Conservation (phyloP, 768 basidiomycete species). For the Psilocybe sp. region DNA sequence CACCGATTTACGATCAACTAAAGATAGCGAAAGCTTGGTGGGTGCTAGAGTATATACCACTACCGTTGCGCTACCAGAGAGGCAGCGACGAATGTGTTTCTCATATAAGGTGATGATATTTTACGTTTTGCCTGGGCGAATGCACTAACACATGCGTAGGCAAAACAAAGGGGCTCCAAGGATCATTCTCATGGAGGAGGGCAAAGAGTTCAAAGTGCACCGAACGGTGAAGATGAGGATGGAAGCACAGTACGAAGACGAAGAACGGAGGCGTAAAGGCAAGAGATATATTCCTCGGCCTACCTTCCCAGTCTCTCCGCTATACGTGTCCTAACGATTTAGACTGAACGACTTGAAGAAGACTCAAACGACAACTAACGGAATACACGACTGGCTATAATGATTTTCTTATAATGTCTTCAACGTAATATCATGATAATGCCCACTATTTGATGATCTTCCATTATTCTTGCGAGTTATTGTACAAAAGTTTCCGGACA, state of each 20-base stretch:
- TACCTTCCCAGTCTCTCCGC: too few relatives aligned
- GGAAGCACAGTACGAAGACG: constrained; percentile 39
- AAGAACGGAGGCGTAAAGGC: constrained; percentile 2
- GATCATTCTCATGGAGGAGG: constrained; percentile 29
- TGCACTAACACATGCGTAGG: constrained; percentile 22
- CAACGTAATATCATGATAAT: too few relatives aligned
- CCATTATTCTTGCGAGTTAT: too few relatives aligned
- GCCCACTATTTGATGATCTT: too few relatives aligned
- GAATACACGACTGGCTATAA: too few relatives aligned
- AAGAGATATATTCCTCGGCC: too few relatives aligned
- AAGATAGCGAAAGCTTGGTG: constrained; percentile 43
- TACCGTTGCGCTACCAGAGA: constrained; percentile 32
- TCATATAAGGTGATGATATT: too few relatives aligned
- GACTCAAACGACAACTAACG: too few relatives aligned
- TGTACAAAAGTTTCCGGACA: too few relatives aligned
- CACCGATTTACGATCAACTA: constrained; percentile 50
- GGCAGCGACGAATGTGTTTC: constrained; percentile 15
- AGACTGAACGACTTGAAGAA: too few relatives aligned
- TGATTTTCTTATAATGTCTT: too few relatives aligned
- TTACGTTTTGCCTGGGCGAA: neutral
- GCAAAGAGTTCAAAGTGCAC: constrained; percentile 40
- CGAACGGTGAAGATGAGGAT: constrained; percentile 52
- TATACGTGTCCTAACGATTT: too few relatives aligned
- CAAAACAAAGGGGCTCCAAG: constrained; percentile 37
- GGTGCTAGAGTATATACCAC: constrained; percentile 23